These are phyloP conservation scores for Allantophomopsis lycopodina DNA, from an alignment of 2,329 filamentous ascomycete genomes.

Conservation along the genomic window DNA sequence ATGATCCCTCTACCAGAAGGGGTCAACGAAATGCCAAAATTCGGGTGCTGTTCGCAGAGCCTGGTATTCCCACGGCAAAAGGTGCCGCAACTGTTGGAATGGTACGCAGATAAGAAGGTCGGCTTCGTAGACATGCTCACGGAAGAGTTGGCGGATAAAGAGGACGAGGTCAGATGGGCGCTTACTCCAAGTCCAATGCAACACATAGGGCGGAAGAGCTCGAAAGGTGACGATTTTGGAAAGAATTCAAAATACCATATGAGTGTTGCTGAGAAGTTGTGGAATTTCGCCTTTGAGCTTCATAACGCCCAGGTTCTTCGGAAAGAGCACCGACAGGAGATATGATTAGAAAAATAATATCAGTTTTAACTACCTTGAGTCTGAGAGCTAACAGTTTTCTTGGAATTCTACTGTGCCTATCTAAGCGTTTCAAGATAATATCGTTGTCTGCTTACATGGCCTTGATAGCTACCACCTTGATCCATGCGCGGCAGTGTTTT, in stretches of 20 bases:
- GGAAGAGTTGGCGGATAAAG: constrained; percentile 17
- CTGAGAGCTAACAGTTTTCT: no score
- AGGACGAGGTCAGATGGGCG: constrained; percentile 20
- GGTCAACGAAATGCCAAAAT: constrained; percentile 11
- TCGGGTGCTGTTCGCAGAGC: constrained; percentile 24
- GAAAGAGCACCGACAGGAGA: background rate
- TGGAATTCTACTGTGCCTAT: no score
- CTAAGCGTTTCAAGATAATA: no score
- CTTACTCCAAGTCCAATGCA: constrained; percentile 23
- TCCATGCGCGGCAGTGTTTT: no score
- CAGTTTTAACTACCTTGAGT: no score
- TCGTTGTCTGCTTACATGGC: no score
- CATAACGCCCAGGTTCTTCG: constrained; percentile 1
- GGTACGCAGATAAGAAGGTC: background rate
- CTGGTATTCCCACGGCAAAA: constrained; percentile 17
- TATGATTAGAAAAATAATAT: background rate
- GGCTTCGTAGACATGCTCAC: constrained; percentile 21
- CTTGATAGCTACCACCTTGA: no score
- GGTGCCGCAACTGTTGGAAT: constrained; percentile 14
- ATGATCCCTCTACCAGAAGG: constrained; percentile 5
- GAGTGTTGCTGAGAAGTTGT: constrained; percentile 2
- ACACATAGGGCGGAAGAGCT: constrained; percentile 18
- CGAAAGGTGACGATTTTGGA: constrained; percentile 6
- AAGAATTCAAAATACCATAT: background rate
- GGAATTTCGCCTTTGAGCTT: constrained; percentile 8